Conservation (phyloP, 2,329 filamentous ascomycete species). For the Magnaporthiopsis incrustans region DNA sequence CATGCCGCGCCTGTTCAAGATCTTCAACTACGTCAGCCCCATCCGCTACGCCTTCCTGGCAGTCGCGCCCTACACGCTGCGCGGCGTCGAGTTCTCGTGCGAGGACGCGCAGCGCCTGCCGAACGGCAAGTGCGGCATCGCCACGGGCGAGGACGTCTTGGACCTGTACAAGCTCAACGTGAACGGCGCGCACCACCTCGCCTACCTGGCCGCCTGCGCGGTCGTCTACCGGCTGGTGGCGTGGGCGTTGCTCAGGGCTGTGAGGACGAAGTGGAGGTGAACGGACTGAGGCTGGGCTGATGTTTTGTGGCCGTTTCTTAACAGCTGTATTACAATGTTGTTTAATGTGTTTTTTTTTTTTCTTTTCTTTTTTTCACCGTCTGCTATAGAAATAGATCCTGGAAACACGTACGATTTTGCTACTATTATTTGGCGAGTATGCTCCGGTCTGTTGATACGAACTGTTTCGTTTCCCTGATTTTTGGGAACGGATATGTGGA, state of each 20-base stretch:
- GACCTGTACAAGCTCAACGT: constrained; percentile 58
- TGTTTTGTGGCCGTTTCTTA: not conserved
- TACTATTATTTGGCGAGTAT: too few species aligned
- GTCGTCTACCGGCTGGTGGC: constrained; percentile 59
- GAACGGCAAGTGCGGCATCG: constrained; percentile 54
- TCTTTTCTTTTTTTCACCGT: too few species aligned
- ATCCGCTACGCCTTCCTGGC: constrained; percentile 63
- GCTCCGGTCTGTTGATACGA: too few species aligned
- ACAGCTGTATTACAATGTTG: too few species aligned
- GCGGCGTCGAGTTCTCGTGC: constrained; percentile 56
- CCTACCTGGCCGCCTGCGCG: constrained; percentile 54
- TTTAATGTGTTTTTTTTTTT: too few species aligned
- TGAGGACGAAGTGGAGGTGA: constrained; percentile 7
- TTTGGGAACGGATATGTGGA: too few species aligned
- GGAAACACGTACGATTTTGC: too few species aligned
- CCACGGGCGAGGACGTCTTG: constrained; percentile 59
- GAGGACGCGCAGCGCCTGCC: constrained; percentile 49
- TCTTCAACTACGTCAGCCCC: constrained; percentile 64
- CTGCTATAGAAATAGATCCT: too few species aligned
- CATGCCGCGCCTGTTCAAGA: constrained; percentile 57
- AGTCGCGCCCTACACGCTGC: constrained; percentile 57
- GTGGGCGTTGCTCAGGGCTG: constrained; percentile 44
- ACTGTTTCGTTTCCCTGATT: too few species aligned
- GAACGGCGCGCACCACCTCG: constrained; percentile 51
- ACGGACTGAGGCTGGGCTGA: too few species aligned